Evolutionary conservation across 2,329 filamentous ascomycete species (phyloP), one percentile per base, ranked within the genome.

Genomic region (Neonectria sp.): DNA sequence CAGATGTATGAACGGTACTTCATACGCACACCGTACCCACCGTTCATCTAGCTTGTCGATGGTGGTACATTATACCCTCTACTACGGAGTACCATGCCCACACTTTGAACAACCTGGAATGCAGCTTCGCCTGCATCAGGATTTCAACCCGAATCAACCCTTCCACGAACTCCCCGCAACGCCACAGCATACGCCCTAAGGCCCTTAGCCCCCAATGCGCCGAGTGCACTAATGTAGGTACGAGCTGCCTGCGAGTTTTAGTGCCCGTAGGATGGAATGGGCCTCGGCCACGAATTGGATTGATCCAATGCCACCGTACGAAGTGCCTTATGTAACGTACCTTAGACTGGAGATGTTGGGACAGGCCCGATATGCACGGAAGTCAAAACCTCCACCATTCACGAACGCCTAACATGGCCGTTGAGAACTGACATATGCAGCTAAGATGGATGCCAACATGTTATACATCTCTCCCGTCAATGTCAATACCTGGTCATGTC

Each of bases 221-320:
- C 35, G 29, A 57, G 55, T 37, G 59, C 72, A 70, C 72, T 74
- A 74, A 74, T 74, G 72, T 67, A 74, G 72, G 72, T 74, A 74
- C 71, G 69, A 69, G 51, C 65, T 63, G 27, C 45, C 58, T 63
- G 60, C 55, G 53, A 45, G 52, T 63, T 63, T 33, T 63, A 63
- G 60, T 63, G 45, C 43, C 60, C 60, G 60, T 57, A 33, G 29
- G 45, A 29, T 43, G 46, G 49, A 60, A 29, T 45, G 35, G 25
- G 15, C 37, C 35, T 43, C 17, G 37, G 55, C 55, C 55, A 58
- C 55, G 31, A 61, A 46, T 52, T 27, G 49, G 59, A 45, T 62
- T 61, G 58, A 55, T 65, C 35, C 35, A 17, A 17, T 17, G 35
- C 15, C n/a, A 40, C 37, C 6, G 37, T n/a, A 17, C 37, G 37